Percentiles rank a stretch among this genome's conserved stretches.
These are phyloP conservation scores for Pelargonium australe DNA, from an alignment of 441 rosid species.

Conservation along the genomic window DNA sequence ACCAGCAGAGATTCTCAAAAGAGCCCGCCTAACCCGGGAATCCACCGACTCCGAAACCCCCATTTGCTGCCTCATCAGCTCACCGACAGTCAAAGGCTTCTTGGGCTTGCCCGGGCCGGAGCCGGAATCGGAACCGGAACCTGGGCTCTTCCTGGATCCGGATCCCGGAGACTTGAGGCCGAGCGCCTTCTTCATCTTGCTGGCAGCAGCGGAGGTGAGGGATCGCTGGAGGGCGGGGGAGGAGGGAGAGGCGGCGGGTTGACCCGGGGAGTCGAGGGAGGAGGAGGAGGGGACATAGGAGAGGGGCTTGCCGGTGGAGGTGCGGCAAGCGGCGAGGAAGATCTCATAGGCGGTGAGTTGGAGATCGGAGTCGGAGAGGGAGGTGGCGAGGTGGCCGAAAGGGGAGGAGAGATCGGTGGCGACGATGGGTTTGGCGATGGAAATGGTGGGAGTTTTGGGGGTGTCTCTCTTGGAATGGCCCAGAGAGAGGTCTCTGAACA, in stretches of 20 bases:
- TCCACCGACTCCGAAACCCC: slow-evolving; percentile 63
- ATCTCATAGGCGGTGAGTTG: slow-evolving; percentile 80
- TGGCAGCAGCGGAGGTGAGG: slow-evolving; percentile 80
- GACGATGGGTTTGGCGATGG: slow-evolving; percentile 19
- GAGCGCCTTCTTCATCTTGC: slow-evolving; percentile 92
- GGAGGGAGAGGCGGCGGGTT: slow-evolving; percentile 15
- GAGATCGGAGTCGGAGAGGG: slow-evolving; percentile 72
- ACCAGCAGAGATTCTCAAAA: slow-evolving; percentile 72
- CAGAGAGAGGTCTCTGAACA: neutral
- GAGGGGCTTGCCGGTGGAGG: slow-evolving; percentile 71
- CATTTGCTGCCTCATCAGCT: slow-evolving; percentile 92
- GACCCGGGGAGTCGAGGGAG: slow-evolving; percentile 38
- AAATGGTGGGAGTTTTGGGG: slow-evolving; percentile 21
- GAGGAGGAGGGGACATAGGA: slow-evolving; percentile 24
- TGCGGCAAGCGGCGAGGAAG: slow-evolving; percentile 76
- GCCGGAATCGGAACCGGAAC: slow-evolving; percentile 37
- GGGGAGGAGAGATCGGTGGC: slow-evolving; percentile 61
- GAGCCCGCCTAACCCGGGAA: slow-evolving; percentile 80
- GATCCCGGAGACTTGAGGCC: slow-evolving; percentile 74
- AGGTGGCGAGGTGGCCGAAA: slow-evolving; percentile 58
- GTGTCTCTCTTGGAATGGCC: slow-evolving; percentile 59
- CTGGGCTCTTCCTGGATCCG: slow-evolving; percentile 52
- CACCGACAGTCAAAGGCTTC: slow-evolving; percentile 71
- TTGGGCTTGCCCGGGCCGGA: slow-evolving; percentile 53
- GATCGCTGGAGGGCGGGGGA: slow-evolving; percentile 65